phyloP scores from a whole-genome alignment of 2,329 filamentous ascomycete species.

The Dactylellina leptospora region DNA sequence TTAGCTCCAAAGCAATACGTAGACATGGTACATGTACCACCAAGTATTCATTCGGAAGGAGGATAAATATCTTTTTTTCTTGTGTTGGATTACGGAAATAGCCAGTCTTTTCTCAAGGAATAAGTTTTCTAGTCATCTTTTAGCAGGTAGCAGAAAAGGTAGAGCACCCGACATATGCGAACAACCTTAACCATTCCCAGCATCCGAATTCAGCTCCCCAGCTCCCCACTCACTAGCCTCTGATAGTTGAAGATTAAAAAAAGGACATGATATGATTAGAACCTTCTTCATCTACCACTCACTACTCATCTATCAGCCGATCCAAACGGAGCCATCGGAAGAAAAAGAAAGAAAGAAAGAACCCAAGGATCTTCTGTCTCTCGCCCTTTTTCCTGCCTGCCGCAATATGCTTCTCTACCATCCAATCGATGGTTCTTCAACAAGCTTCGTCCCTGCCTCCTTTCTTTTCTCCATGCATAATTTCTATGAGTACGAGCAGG shows the following conservation, averaged over 20 bases:
- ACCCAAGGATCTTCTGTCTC: not conserved
- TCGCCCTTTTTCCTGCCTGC: slow-evolving; percentile 20
- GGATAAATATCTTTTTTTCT: too few relatives aligned
- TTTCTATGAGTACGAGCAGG: slow-evolving; percentile 15
- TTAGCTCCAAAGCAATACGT: too few relatives aligned
- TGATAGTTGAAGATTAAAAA: slow-evolving; percentile 11
- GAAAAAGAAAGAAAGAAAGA: not conserved
- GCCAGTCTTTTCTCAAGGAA: too few relatives aligned
- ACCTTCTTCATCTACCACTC: not conserved
- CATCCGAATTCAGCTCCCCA: not conserved
- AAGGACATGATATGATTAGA: slow-evolving; percentile 34
- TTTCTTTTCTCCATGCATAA: slow-evolving; percentile 27
- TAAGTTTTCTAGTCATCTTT: too few relatives aligned
- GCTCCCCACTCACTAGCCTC: not conserved
- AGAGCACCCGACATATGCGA: slow-evolving; percentile 21
- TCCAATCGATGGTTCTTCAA: slow-evolving; percentile 21
- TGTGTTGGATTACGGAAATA: too few relatives aligned
- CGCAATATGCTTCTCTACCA: slow-evolving; percentile 18
- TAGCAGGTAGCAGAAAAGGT: too few relatives aligned
- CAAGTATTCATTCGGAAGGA: too few relatives aligned
- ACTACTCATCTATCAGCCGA: slow-evolving; percentile 36
- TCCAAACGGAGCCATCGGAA: slow-evolving; percentile 18
- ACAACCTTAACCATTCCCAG: slow-evolving; percentile 14
- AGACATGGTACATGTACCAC: too few relatives aligned
- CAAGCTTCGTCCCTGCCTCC: slow-evolving; percentile 38